These are phyloP conservation scores for Dryas octopetala DNA, from an alignment of 306 rosid species.

Conservation along the genomic window DNA sequence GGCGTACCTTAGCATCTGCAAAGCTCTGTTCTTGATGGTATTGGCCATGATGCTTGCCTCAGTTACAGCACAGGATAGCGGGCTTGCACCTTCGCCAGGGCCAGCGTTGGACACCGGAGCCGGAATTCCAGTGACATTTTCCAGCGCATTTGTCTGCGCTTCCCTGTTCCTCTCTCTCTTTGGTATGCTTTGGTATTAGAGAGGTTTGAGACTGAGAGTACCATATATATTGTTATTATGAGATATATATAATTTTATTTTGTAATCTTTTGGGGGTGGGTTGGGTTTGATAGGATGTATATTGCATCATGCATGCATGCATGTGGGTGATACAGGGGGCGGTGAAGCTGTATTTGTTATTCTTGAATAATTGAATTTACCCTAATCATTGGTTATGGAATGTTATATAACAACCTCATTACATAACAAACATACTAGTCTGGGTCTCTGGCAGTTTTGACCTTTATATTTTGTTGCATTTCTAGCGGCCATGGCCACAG, in stretches of 20 bases:
- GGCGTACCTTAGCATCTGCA: constrained; percentile 43
- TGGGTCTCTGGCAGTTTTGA: background rate
- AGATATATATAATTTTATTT: background rate
- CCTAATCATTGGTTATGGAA: constrained; percentile 22
- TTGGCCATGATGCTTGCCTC: constrained; percentile 35
- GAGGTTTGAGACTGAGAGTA: constrained; percentile 1
- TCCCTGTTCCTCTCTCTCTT: constrained; percentile 39
- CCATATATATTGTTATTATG: constrained; percentile 1
- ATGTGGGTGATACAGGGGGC: no score
- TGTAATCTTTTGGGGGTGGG: background rate
- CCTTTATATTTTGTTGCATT: background rate
- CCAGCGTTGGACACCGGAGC: constrained; percentile 48
- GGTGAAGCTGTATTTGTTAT: background rate
- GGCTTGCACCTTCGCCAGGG: constrained; percentile 46
- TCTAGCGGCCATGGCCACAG: background rate
- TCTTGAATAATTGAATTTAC: background rate
- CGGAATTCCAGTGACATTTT: constrained; percentile 39
- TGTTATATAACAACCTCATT: background rate
- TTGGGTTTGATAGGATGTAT: background rate
- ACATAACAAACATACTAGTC: background rate
- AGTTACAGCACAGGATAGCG: constrained; percentile 34
- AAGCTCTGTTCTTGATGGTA: constrained; percentile 31
- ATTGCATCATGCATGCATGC: background rate
- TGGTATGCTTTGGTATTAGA: constrained; percentile 37
- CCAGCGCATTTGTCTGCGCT: constrained; percentile 30